A percentile compares a stretch with the other conserved stretches of the same genome.
Evolutionary conservation across 352 stramenopile genomes (phyloP).

Genomic region (Phytophthora capsici): DNA sequence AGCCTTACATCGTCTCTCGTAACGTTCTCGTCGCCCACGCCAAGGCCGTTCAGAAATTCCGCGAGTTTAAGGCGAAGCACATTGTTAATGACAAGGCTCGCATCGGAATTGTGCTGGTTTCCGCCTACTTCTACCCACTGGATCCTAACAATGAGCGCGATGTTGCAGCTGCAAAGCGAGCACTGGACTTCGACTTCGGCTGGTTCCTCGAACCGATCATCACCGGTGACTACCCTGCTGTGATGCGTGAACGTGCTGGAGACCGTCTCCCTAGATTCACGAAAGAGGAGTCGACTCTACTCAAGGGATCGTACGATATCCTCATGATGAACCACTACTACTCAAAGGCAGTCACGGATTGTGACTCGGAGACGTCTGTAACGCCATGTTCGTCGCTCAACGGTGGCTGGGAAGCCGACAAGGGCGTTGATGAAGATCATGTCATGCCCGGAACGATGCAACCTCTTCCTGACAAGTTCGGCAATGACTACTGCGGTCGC

Average conservation of each 20-base stretch:
- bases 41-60: slow-evolving; percentile 79
- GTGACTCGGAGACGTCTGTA: slow-evolving; percentile 33
- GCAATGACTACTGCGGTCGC: slow-evolving; percentile 39
- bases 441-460: slow-evolving; percentile 34
- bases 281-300: slow-evolving; percentile 57
- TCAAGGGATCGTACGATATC: slow-evolving; percentile 90
- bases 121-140: slow-evolving; percentile 64
- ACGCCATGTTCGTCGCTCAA: slow-evolving; percentile 38
- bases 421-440: slow-evolving; percentile 52
- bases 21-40: slow-evolving; percentile 91
- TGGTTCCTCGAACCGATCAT: slow-evolving; percentile 90
- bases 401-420: slow-evolving; percentile 48
- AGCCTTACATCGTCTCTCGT: slow-evolving; percentile 58
- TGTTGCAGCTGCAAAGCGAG: slow-evolving; percentile 59
- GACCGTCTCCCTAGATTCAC: slow-evolving; percentile 89
- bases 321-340: slow-evolving; percentile 95
- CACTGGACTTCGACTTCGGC: slow-evolving; percentile 82
- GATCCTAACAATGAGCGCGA: slow-evolving; percentile 50
- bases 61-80: slow-evolving; percentile 23
- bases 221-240: slow-evolving; percentile 90
- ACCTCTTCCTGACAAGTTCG: slow-evolving; percentile 19
- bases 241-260: slow-evolving; percentile 86
- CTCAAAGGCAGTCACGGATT: slow-evolving; percentile 52
- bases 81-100: slow-evolving; percentile 47
- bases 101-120: slow-evolving; percentile 91